phyloP scores from a whole-genome alignment of 2,329 filamentous ascomycete species.

The Magnaporthales sp. region DNA sequence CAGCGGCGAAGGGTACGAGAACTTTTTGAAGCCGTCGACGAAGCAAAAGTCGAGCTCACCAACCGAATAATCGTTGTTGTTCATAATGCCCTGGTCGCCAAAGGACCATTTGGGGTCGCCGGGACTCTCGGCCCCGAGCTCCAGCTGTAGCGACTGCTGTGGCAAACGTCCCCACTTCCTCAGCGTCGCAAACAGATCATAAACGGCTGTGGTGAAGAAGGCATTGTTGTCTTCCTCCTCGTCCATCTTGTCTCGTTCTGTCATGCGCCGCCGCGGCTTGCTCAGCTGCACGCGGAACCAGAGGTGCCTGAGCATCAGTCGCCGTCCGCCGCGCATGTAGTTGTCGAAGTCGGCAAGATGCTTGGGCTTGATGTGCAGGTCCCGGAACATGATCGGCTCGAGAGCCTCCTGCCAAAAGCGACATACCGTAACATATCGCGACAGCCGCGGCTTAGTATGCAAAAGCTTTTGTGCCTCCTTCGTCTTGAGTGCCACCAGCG shows the following conservation, averaged over 20 bases:
- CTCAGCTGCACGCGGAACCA: conserved; percentile 15
- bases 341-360: conserved; percentile 14
- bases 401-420: conserved; percentile 17
- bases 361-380: conserved; percentile 12
- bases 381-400: conserved; percentile 16
- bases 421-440: conserved; percentile 18
- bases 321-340: conserved; percentile 12
- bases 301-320: conserved; percentile 13
- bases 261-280: conserved; percentile 10
- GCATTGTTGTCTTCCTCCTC: conserved; percentile 18
- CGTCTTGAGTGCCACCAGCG: background rate
- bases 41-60: conserved; percentile 8
- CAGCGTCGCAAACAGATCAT: conserved; percentile 16
- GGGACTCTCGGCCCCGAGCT: conserved; percentile 16
- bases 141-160: conserved; percentile 13
- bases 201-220: conserved; percentile 15
- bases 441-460: background rate
- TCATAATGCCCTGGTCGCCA: conserved; percentile 7
- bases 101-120: conserved; percentile 8
- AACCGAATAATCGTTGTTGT: conserved; percentile 8
- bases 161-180: conserved; percentile 12
- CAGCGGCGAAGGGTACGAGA: conserved; percentile 12
- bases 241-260: conserved; percentile 13
- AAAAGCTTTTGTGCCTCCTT: background rate
- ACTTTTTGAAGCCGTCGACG: conserved; percentile 11